Evolutionary conservation across 78 protist genomes (phyloP), one percentile per base, ranked within the genome.

Genomic region (Parvularia atlantis): DNA sequence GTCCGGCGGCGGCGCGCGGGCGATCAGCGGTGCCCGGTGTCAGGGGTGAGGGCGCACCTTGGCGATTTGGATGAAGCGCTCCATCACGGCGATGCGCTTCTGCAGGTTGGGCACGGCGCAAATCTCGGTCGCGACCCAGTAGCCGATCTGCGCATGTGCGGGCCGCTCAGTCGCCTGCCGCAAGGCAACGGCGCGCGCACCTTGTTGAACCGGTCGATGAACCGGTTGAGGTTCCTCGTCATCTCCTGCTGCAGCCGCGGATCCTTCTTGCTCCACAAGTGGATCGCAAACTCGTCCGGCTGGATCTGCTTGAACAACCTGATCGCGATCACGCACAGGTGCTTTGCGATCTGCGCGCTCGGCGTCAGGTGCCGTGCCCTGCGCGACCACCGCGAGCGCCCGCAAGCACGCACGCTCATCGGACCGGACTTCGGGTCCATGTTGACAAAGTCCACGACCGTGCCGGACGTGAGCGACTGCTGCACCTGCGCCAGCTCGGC

Each of bases 131-230:
- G 63, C 10, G 13, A 58, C 63, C 63, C 63, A 58, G 2, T 9
- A 3, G 41, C 63, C n/a, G 22, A 58, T 28, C 37, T 56, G 63
- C 63, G 28, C n/a, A 24, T 14, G 19, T 52, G 57, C 4, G 57
- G 10, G 31, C 9, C 24, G 4, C 10, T 52, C n/a, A 14, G 50
- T 44, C 50, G 26, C 13, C 50, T 44, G 50, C 50, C 50, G 13
- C 13, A 44, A 7, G 13, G 26, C 7, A 44, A 44, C 50, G 26
- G 13, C 50, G 26, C n/a, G 19, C 40, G 28, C 37, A 57, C 40
- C 65, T 31, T 40, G 50, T 61, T 61, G 50, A 61, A 61, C 52
- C 66, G 35, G 19, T 61, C 50, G 66, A 61, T 26, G 66, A 10
- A 39, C 26, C 31, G 66, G 26, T 28, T 61, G 35, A 61, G 44